These are phyloP conservation scores for Fusarium drepaniforme DNA, from an alignment of 2,329 filamentous ascomycete species.

Conservation along the genomic window DNA sequence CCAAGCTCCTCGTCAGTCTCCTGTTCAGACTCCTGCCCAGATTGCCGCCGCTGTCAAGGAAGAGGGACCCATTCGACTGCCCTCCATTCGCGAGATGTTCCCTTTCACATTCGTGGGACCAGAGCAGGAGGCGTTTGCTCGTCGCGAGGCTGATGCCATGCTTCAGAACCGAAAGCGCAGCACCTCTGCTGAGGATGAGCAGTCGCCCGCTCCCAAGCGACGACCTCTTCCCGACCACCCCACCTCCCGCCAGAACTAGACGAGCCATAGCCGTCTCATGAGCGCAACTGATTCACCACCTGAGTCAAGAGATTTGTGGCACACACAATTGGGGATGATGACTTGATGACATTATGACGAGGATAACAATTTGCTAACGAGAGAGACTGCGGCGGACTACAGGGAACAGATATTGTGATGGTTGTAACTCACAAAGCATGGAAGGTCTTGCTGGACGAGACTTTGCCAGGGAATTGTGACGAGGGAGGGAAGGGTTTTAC, in stretches of 20 bases:
- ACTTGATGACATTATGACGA: background rate
- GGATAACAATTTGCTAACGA: background rate
- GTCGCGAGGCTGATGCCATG: background rate
- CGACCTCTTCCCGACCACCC: constrained; percentile 16
- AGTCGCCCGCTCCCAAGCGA: constrained; percentile 17
- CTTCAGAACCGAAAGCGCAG: constrained; percentile 8
- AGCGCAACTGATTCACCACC: background rate
- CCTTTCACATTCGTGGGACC: constrained; percentile 2
- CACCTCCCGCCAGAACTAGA: background rate
- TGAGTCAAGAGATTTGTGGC: background rate
- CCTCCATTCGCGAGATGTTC: constrained; percentile 30
- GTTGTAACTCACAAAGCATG: constrained; percentile 4
- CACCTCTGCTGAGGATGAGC: background rate
- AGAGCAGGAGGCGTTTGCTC: background rate
- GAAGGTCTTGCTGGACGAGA: constrained; percentile 17
- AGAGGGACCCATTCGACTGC: constrained; percentile 1
- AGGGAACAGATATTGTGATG: constrained; percentile 7
- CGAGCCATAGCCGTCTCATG: background rate
- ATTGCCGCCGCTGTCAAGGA: background rate
- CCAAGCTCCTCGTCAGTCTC: background rate
- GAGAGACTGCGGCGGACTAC: constrained; percentile 6
- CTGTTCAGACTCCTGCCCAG: background rate
- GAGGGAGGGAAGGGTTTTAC: background rate
- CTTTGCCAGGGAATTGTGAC: constrained; percentile 14
- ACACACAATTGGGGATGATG: background rate